phyloP scores from a whole-genome alignment of 345 rosid genomes.

The Sapria himalayana region DNA sequence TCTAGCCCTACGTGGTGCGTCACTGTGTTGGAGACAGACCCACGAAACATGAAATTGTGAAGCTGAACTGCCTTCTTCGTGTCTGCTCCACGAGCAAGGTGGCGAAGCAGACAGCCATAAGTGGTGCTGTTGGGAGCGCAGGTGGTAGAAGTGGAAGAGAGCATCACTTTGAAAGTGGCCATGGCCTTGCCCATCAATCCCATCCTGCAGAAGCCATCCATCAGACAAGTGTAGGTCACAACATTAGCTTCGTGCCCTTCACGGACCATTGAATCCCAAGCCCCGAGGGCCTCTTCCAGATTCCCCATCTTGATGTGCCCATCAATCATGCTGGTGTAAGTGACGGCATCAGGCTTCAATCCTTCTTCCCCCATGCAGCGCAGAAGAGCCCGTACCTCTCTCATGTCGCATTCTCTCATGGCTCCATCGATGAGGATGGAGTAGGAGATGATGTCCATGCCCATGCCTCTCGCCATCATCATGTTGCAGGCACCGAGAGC shows the following conservation, averaged over 20 bases:
- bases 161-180: constrained; percentile 41
- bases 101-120: constrained; percentile 59
- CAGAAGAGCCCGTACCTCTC: constrained; percentile 24
- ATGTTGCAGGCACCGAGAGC: constrained; percentile 39
- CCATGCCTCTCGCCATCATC: constrained; percentile 55
- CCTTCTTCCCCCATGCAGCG: constrained; percentile 48
- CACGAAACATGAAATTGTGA: constrained; percentile 42
- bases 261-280: constrained; percentile 57
- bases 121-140: constrained; percentile 61
- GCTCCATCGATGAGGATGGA: constrained; percentile 64
- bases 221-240: constrained; percentile 68
- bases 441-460: constrained; percentile 71
- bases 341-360: constrained; percentile 53
- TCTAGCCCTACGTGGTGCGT: constrained; percentile 62
- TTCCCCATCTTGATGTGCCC: constrained; percentile 55
- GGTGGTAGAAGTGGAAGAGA: constrained; percentile 10
- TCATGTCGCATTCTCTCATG: constrained; percentile 30
- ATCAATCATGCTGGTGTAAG: constrained; percentile 74
- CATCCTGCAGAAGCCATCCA: constrained; percentile 62
- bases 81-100: constrained; percentile 38
- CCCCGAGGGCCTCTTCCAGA: constrained; percentile 35
- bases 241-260: constrained; percentile 58
- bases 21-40: constrained; percentile 40
- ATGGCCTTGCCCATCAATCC: constrained; percentile 56
- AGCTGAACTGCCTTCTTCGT: constrained; percentile 55